Evolutionary conservation across 371 early-diverging fungal species (phyloP).

Genomic region (Mortierella sp.): DNA sequence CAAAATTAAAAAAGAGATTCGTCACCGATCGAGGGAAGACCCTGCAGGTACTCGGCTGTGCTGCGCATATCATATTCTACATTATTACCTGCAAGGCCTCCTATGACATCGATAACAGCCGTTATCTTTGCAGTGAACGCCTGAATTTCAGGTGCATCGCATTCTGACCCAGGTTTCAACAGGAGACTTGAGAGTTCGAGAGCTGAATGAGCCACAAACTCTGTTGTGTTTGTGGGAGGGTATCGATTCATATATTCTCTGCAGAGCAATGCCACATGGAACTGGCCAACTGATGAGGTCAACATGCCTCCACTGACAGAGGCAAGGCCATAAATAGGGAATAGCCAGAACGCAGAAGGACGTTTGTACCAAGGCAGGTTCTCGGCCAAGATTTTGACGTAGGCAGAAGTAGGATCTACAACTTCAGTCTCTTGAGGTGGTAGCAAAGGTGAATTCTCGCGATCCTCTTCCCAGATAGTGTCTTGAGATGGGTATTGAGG

Average conservation of each 20-base stretch:
- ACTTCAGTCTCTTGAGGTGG: not conserved
- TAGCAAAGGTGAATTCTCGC: conserved; percentile 14
- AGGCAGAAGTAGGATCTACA: conserved; percentile 26
- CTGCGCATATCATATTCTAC: not conserved
- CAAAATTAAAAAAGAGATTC: not conserved
- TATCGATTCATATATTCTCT: conserved; percentile 43
- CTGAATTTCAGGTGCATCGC: conserved; percentile 37
- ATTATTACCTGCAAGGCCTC: conserved; percentile 34
- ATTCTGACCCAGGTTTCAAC: conserved; percentile 13
- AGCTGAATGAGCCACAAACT: not conserved
- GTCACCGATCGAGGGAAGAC: not conserved
- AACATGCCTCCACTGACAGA: conserved; percentile 43
- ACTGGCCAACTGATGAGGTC: conserved; percentile 26
- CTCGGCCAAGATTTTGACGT: conserved; percentile 28
- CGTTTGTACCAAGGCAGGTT: conserved; percentile 47
- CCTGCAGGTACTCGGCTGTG: not conserved
- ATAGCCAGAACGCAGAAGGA: conserved; percentile 40
- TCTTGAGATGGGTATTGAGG: conserved; percentile 13
- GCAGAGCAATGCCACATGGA: conserved; percentile 33
- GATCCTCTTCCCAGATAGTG: conserved; percentile 7
- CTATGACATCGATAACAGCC: conserved; percentile 28
- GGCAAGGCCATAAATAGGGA: conserved; percentile 23
- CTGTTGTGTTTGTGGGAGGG: conserved; percentile 24
- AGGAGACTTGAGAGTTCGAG: not conserved
- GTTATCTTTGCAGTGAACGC: conserved; percentile 43